phyloP scores from a whole-genome alignment of 768 basidiomycete genomes.

The Kwoniella europaea region DNA sequence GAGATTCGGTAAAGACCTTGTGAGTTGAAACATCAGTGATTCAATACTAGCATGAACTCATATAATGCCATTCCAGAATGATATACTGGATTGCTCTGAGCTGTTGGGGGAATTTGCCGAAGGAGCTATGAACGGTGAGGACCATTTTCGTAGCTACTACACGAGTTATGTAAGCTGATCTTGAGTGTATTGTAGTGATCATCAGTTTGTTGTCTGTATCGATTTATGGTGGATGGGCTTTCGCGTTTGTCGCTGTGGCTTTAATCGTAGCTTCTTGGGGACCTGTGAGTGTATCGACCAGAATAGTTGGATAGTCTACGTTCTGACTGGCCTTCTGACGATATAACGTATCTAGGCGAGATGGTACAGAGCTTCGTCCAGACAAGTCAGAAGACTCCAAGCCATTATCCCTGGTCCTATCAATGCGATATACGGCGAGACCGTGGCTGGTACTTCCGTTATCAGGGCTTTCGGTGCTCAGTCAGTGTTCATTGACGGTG shows the following conservation, averaged over 20 bases:
- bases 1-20: constrained; percentile 46
- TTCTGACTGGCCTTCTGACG: no score
- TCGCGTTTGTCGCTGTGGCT: constrained; percentile 19
- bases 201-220: constrained; percentile 31
- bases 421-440: constrained; percentile 49
- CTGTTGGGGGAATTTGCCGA: constrained; percentile 25
- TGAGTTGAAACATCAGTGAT: constrained; percentile 13
- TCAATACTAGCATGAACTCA: not conserved
- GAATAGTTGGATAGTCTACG: no score
- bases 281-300: constrained; percentile 28
- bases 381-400: constrained; percentile 39
- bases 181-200: constrained; percentile 21
- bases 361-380: constrained; percentile 35
- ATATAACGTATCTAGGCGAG: constrained; percentile 15
- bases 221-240: constrained; percentile 35
- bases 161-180: not conserved
- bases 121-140: constrained; percentile 27
- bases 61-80: constrained; percentile 19
- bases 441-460: constrained; percentile 46
- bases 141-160: not conserved
- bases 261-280: constrained; percentile 29
- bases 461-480: constrained; percentile 50
- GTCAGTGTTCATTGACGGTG: constrained; percentile 35
- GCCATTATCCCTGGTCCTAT: constrained; percentile 40
- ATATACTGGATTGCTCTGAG: constrained; percentile 28